Evolutionary conservation across 345 rosid species (phyloP).

Genomic region (Iberis pinnata): DNA sequence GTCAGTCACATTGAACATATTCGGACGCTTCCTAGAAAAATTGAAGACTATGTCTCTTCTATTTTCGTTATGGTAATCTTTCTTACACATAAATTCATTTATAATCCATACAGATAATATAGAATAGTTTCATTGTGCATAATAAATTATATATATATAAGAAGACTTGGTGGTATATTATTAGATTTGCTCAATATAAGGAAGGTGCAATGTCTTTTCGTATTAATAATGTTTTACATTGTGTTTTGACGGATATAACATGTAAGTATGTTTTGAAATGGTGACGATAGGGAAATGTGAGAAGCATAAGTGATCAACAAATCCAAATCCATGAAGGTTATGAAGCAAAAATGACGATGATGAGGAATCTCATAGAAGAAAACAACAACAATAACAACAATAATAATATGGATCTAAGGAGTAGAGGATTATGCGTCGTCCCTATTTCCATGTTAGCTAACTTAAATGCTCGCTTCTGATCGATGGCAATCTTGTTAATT

Average conservation of each 20-base stretch:
- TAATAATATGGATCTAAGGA: slow-evolving; percentile 41
- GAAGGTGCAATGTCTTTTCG: slow-evolving; percentile 1
- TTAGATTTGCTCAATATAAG: slow-evolving; percentile 3
- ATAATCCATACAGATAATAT: slow-evolving; percentile 2
- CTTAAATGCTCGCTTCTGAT: slow-evolving; percentile 44
- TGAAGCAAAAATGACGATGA: slow-evolving; percentile 14
- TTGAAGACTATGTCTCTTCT: slow-evolving; percentile 31
- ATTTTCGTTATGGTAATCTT: slow-evolving; percentile 28
- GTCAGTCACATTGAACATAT: slow-evolving; percentile 42
- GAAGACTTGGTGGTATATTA: slow-evolving; percentile 8
- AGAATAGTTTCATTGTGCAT: slow-evolving; percentile 5
- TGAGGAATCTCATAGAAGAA: slow-evolving; percentile 14
- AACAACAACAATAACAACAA: slow-evolving; percentile 6
- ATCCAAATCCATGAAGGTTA: slow-evolving; percentile 22
- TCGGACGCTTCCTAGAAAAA: slow-evolving; percentile 39
- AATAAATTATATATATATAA: background rate
- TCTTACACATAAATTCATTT: slow-evolving; percentile 8
- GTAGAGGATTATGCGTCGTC: slow-evolving; percentile 71
- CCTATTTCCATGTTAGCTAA: slow-evolving; percentile 70
- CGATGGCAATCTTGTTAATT: slow-evolving; percentile 20
- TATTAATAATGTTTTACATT: background rate
- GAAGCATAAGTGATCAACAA: slow-evolving; percentile 17
- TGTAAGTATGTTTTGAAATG: slow-evolving; percentile 3
- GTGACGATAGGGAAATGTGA: slow-evolving; percentile 22
- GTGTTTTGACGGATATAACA: slow-evolving; percentile 6